Base-by-base conservation (phyloP, 2,329 filamentous ascomycete genomes). In the Fusarium globosum region DNA sequence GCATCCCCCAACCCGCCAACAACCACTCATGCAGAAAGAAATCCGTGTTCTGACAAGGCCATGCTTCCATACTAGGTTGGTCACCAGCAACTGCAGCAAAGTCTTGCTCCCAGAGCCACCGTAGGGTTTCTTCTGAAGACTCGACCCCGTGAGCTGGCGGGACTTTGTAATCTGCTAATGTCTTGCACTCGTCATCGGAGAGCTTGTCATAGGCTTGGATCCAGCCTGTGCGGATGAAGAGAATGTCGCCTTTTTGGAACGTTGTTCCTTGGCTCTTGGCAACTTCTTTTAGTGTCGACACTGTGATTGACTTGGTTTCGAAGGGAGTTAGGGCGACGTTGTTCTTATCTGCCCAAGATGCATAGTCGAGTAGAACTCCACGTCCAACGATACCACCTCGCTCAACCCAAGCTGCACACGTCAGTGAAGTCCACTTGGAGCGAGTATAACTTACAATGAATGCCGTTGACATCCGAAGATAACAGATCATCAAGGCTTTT, bases 11-110 rank as follows among this genome's bases (percentile, higher is more conserved):
- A 1, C 86, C 85, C 0, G 83, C 85, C 2, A 87, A 77, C 16
- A 86, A 69, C 80, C 82, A 86, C 70, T 87, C 84, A 61, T 87
- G 86, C 6, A 83, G 66, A 48, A 68, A 76, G 43, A 69, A 79
- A 73, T 81, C 65, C 42, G 77, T 60, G 35, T 81, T 77, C 53
- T 82, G 64, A 36, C 82, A 76, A 13, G 85, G 84, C 73, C 85
- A 87, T 7, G 85, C 85, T 73, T 90, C 89, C 69, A 88, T 87
- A 10, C 78, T 69, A 0, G 88, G 86, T 55, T 85, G 84, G 65
- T 91, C 89, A 6, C 88, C 87, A 0, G 85, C 89, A 1, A 90
- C 85, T 4, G 89, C 89, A 0, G 88, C 81, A 72, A 91, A 89
- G 20, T 56, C 65, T 11, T 86, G 83, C 61, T 90, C 85, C 88